A percentile compares a stretch with the other conserved stretches of the same genome.
Conservation (phyloP, 2,329 filamentous ascomycete species). For the Venturia nashicola region DNA sequence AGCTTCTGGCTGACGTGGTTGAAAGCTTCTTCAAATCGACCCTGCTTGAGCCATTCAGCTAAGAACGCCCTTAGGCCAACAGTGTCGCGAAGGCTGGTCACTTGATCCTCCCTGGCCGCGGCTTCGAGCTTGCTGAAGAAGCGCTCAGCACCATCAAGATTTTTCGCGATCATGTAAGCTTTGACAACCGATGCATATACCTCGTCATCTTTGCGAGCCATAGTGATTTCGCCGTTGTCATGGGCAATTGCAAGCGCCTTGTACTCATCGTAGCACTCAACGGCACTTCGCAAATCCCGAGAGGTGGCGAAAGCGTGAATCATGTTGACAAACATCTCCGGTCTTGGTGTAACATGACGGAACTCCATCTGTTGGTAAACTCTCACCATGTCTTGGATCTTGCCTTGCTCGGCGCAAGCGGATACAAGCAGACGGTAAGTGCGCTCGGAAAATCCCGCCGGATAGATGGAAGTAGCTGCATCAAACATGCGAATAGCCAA, state of each 20-base stretch:
- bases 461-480: slow-evolving; percentile 52
- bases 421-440: slow-evolving; percentile 78
- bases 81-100: slow-evolving; percentile 54
- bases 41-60: slow-evolving; percentile 59
- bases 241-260: slow-evolving; percentile 75
- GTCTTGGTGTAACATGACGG: slow-evolving; percentile 59
- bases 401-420: slow-evolving; percentile 72
- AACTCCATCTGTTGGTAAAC: slow-evolving; percentile 88
- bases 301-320: slow-evolving; percentile 81
- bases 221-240: slow-evolving; percentile 57
- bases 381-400: slow-evolving; percentile 77
- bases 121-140: slow-evolving; percentile 73
- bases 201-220: slow-evolving; percentile 64
- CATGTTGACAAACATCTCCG: slow-evolving; percentile 81
- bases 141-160: slow-evolving; percentile 67
- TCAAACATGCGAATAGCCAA: slow-evolving; percentile 80
- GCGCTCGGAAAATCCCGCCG: slow-evolving; percentile 60
- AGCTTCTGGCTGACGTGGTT: slow-evolving; percentile 55
- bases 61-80: slow-evolving; percentile 67
- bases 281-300: slow-evolving; percentile 74
- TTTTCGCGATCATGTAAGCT: slow-evolving; percentile 73
- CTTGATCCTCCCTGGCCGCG: slow-evolving; percentile 37
- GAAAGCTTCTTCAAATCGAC: slow-evolving; percentile 61
- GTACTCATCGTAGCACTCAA: slow-evolving; percentile 95
- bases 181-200: slow-evolving; percentile 89